Percentiles rank a stretch among this genome's conserved stretches.
phyloP scores from a whole-genome alignment of 2,329 filamentous ascomycete genomes.

The Beauveria australis region DNA sequence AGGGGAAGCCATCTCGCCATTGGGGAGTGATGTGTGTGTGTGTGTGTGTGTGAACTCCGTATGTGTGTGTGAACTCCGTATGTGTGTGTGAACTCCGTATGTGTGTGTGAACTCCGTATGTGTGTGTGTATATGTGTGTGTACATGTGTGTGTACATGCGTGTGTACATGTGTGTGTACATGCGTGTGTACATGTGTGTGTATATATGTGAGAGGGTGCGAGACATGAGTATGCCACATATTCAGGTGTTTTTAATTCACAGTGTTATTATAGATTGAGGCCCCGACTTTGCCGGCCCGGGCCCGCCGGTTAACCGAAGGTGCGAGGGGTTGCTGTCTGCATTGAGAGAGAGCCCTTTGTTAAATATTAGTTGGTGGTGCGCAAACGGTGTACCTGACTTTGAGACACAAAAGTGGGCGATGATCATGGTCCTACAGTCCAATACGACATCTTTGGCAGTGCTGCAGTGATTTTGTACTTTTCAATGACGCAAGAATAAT shows the following conservation, averaged over 20 bases:
- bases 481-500: no score
- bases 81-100: not conserved
- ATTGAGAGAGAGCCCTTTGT: not conserved
- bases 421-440: not conserved
- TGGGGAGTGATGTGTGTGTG: not conserved
- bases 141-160: not conserved
- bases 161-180: not conserved
- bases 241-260: not conserved
- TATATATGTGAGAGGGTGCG: not conserved
- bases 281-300: not conserved
- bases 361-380: no score
- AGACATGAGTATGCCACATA: not conserved
- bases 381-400: not conserved
- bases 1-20: not conserved
- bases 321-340: not conserved
- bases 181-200: not conserved
- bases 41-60: not conserved
- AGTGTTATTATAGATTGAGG: not conserved
- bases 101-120: no score
- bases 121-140: not conserved
- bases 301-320: not conserved
- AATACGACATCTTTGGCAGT: not conserved
- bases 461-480: no score
- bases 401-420: not conserved
- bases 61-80: not conserved